Conservation (phyloP, 2,329 filamentous ascomycete genomes). For the Monosporascus sp. region DNA sequence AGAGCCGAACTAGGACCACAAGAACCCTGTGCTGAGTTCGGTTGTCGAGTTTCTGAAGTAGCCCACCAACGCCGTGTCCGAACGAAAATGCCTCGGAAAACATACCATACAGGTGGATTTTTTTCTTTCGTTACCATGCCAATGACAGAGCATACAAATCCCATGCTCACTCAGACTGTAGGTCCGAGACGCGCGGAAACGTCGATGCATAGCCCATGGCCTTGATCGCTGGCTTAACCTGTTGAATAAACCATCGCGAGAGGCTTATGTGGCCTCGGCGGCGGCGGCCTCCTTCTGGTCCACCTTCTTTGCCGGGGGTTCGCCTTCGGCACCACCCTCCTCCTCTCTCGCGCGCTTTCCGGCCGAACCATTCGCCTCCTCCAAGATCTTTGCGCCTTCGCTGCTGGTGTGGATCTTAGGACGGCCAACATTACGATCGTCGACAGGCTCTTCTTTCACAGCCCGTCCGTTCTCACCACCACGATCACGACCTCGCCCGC, state of each 20-base stretch:
- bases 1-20: too few relatives aligned
- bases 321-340: slow-evolving; percentile 33
- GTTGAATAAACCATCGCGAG: neutral
- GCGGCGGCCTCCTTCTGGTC: slow-evolving; percentile 42
- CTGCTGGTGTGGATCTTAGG: slow-evolving; percentile 43
- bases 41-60: neutral
- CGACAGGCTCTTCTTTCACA: slow-evolving; percentile 22
- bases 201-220: neutral
- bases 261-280: slow-evolving; percentile 12
- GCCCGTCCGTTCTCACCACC: slow-evolving; percentile 32
- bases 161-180: neutral
- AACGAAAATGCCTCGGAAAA: neutral
- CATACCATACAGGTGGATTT: neutral
- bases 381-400: slow-evolving; percentile 29
- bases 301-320: slow-evolving; percentile 58
- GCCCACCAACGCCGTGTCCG: neutral
- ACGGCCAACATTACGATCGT: slow-evolving; percentile 30
- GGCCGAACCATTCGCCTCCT: slow-evolving; percentile 25
- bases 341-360: slow-evolving; percentile 54
- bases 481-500: slow-evolving; percentile 32
- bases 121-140: neutral
- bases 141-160: neutral
- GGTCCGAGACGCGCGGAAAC: neutral
- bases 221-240: neutral
- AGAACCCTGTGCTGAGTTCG: neutral